Evolutionary conservation across 106 monocot genomes (phyloP), one percentile per base, ranked within the genome.

Genomic region (Narthecium ossifragum): DNA sequence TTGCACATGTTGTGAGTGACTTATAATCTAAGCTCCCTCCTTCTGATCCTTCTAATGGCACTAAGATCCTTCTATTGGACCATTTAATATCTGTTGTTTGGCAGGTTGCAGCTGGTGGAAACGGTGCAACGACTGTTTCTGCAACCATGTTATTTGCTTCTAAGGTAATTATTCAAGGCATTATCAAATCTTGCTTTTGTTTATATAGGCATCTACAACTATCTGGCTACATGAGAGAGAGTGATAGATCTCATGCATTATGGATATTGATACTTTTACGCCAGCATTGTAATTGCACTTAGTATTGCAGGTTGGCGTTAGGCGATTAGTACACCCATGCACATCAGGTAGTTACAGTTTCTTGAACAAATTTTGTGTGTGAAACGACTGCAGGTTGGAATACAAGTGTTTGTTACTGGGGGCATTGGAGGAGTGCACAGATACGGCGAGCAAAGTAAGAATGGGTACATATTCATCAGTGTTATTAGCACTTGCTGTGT

Each of bases 41-140:
- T n/a, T n/a, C n/a, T 43, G 14, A 6, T 43, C 17, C 18, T 43
- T 43, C 14, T 17, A 43, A 3, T 43, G 43, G 5, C 2, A 43
- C 4, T 43, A 17, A 11, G 6, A 17, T 17, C 6, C 12, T 43
- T 43, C 18, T 43, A 43, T 13, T 13, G 14, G 14, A 43, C 18
- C 43, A 43, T 39, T 39, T 39, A 15, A 0, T 26, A 39, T 46
- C 18, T 51, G 31, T 59, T 24, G 5, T 31, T 63, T 63, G 30
- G 34, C 72, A 93, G 96, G 75, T 98, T 28, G 80, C 90, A 61
- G 56, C 73, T 74, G 63, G 68, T 48, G 73, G 86, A 59, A 87
- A 86, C 72, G 96, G 96, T 69, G 96, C 96, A 40, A 98, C 96
- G 57, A 98, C 96, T 57, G 90, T 98, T 63, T 98, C 96, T 66